Base-by-base conservation (phyloP, 257 asterid species). In the Solanum pimpinellifolium region DNA sequence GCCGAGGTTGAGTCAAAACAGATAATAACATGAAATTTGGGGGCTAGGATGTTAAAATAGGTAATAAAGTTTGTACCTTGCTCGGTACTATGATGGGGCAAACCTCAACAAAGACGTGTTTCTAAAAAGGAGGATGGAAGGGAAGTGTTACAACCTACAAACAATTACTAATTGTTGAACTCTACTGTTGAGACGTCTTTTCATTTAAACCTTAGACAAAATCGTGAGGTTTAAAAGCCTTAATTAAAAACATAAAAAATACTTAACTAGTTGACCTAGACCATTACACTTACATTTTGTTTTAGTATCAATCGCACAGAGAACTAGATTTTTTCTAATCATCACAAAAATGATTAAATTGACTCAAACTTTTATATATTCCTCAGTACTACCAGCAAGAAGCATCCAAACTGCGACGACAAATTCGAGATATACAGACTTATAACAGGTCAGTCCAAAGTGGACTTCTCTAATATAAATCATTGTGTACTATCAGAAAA, bases 351-450 rank as follows among this genome's bases (percentile, higher is more conserved):
- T 78, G 11, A 25, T 29, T 80, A 29, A 81, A 81, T 15, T 16
- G 3, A 80, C 3, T 13, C 66, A 16, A 27, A 78, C 15, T 25
- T 27, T 25, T 76, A 0, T 56, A 56, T 56, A 20, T 46, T 46
- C 29, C 29, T 29, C 93, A 95, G 98, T 95, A 93, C 84, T 95
- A 95, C 91, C 98, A 94, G 94, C 97, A 93, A 91, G 97, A 95
- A 89, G 91, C 98, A 85, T 86, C 91, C 74, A 95, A 93, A 89
- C 93, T 93, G 85, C 93, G 95, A 83, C 86, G 91, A 68, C 93
- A 92, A 60, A 95, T 93, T 68, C 81, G 93, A 80, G 98, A 95
- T 14, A 90, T 92, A 62, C 96, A 93, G 86, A 87, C 59, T 83
- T 86, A 92, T 62, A 94, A 93, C 95, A 93, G 96, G 98, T 94